Evolutionary conservation across 352 stramenopile genomes (phyloP).

Genomic region (Thalassiosira livingstoniorum): DNA sequence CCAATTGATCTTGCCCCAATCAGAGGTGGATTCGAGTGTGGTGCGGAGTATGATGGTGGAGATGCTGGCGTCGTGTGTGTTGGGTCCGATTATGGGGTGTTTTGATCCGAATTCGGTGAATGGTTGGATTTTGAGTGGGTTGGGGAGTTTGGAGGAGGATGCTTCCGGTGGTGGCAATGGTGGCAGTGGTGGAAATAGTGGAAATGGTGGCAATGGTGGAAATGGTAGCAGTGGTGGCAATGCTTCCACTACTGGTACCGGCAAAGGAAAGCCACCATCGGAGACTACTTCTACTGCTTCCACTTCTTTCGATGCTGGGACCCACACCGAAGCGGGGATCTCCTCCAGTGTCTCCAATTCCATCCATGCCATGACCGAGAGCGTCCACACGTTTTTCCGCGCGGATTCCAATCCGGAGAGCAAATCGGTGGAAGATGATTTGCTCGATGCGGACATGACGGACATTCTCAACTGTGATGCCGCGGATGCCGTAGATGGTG

Average conservation of each 20-base stretch:
- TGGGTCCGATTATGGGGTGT: conserved; percentile 78
- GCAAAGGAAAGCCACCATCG: background rate
- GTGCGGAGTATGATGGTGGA: conserved; percentile 75
- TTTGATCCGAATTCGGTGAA: conserved; percentile 82
- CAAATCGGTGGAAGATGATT: conserved; percentile 26
- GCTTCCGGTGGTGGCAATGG: conserved; percentile 9
- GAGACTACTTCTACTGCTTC: too few relatives aligned
- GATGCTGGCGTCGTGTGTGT: conserved; percentile 71
- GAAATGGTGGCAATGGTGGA: background rate
- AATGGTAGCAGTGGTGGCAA: conserved; percentile 14
- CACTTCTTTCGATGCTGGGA: too few relatives aligned
- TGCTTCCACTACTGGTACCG: background rate
- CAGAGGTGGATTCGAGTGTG: conserved; percentile 70
- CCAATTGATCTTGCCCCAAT: conserved; percentile 65
- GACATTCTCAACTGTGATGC: conserved; percentile 41
- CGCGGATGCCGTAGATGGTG: conserved; percentile 37
- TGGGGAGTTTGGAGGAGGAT: conserved; percentile 47
- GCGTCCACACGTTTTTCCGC: too few relatives aligned
- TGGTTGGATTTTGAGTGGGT: conserved; percentile 63
- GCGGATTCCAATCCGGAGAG: too few relatives aligned
- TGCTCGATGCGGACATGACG: background rate
- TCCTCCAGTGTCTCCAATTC: too few relatives aligned
- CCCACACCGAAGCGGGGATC: too few relatives aligned
- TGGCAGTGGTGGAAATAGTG: background rate
- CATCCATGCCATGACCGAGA: too few relatives aligned